phyloP scores from a whole-genome alignment of 805 yeast species.

The Saccharomycopsis babjevae region DNA sequence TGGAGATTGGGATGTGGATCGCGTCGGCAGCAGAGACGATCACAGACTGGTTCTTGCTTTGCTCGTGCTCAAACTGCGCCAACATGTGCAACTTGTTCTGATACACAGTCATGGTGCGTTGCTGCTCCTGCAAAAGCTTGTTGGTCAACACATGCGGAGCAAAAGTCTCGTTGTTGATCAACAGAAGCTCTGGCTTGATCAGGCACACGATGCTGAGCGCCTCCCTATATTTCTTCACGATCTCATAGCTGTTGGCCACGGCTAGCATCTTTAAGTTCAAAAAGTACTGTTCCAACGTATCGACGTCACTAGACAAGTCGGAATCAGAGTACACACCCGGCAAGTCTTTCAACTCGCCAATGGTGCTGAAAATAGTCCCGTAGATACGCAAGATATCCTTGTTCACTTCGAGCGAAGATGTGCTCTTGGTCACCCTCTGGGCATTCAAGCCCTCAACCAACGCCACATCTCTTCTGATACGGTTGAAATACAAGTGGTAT shows the following conservation, averaged over 20 bases:
- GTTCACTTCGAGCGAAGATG: slow-evolving; percentile 17
- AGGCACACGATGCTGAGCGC: slow-evolving; percentile 22
- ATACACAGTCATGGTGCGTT: slow-evolving; percentile 16
- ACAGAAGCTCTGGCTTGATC: slow-evolving; percentile 17
- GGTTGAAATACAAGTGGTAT: slow-evolving; percentile 53
- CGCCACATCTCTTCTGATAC: slow-evolving; percentile 61
- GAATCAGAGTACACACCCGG: slow-evolving; percentile 93
- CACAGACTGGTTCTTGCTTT: slow-evolving; percentile 22
- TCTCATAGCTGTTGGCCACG: slow-evolving; percentile 37
- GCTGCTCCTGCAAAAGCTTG: slow-evolving; percentile 24
- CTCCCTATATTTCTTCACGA: slow-evolving; percentile 33
- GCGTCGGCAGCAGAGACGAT: slow-evolving; percentile 29
- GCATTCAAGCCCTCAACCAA: slow-evolving; percentile 30
- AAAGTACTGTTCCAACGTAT: slow-evolving; percentile 38
- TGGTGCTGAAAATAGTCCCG: slow-evolving; percentile 41
- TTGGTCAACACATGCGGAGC: slow-evolving; percentile 28
- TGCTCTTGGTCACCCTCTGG: slow-evolving; percentile 13
- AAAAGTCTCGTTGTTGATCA: neutral
- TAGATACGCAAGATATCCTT: slow-evolving; percentile 39
- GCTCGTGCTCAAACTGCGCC: slow-evolving; percentile 34
- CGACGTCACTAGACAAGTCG: slow-evolving; percentile 45
- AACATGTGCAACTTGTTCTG: slow-evolving; percentile 33
- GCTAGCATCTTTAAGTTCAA: slow-evolving; percentile 32
- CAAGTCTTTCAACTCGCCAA: slow-evolving; percentile 56
- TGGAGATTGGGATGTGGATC: slow-evolving; percentile 21